Evolutionary conservation across 257 asterid genomes (phyloP), one percentile per base, ranked within the genome.

Genomic region (Scutellaria galericulata): DNA sequence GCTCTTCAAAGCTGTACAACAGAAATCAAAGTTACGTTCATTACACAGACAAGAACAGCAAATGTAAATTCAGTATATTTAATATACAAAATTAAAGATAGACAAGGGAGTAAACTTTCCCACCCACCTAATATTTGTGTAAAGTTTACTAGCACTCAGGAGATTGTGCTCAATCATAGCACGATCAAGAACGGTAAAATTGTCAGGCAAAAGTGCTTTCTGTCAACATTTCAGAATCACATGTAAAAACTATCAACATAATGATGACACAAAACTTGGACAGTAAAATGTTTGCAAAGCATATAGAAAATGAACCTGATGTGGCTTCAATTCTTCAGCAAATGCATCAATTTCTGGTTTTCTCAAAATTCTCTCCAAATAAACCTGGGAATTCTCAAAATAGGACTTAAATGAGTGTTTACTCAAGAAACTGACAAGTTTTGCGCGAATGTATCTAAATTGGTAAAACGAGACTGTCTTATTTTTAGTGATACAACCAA

Each of bases 161-260:
- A 94, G 99, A 84, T 94, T 94, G 79, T 94, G 99, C 82, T 94
- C 97, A 76, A 94, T 94, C 97, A 94, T 94, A 73, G 99, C 97
- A 70, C 98, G 96, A 77, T 94, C 99, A 67, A 94, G 89, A 79
- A 94, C 99, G 1, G 99, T 91, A 73, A 91, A 89, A 78, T 94
- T 91, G 84, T 94, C 96, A 0, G 99, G 95, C 82, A 94, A 71
- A 66, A 84, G 78, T 37, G 99, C 97, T 89, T 91, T 83, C 99
- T 91, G 97, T 42, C 46, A 80, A 73, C n/a, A 66, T 55, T 52
- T 18, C 66, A 40, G 62, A 69, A 66, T 44, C 68, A 74, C 64
- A 52, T 41, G 52, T 61, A 55, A 71, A 52, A 7, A 67, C 27
- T 24, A 68, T 35, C 22, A 73, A 50, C 22, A 52, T 51, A 39